Conservation (phyloP, 2,329 filamentous ascomycete genomes). For the Hortaea werneckii region DNA sequence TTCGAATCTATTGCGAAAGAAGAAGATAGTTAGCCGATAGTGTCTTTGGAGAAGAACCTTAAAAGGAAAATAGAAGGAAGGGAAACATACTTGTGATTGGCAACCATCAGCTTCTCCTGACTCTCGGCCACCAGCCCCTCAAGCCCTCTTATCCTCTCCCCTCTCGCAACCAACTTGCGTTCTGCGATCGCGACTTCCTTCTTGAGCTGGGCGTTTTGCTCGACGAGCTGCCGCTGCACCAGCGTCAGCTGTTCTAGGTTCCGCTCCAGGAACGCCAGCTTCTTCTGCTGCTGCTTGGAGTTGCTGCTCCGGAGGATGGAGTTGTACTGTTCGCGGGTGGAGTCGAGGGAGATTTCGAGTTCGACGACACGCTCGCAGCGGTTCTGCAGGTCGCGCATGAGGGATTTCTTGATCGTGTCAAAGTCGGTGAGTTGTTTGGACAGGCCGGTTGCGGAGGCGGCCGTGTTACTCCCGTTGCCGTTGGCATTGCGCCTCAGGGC, state of each 20-base stretch:
- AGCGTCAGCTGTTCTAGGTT: slow-evolving; percentile 97
- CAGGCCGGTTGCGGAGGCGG: slow-evolving; percentile 54
- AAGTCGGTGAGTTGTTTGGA: slow-evolving; percentile 98
- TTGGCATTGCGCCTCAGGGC: slow-evolving; percentile 63
- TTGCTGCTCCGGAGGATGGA: slow-evolving; percentile 94
- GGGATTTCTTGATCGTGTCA: slow-evolving; percentile 98
- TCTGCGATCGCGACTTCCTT: slow-evolving; percentile 99
- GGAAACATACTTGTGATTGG: slow-evolving; percentile 79
- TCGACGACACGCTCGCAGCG: slow-evolving; percentile 94
- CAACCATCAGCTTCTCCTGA: slow-evolving; percentile 94
- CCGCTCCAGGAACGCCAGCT: slow-evolving; percentile 98
- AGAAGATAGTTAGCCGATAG: neutral
- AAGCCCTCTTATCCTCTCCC: slow-evolving; percentile 90
- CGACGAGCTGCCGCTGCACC: slow-evolving; percentile 92
- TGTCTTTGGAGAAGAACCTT: neutral
- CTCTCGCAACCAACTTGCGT: slow-evolving; percentile 89
- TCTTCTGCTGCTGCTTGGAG: slow-evolving; percentile 98
- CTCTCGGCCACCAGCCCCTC: slow-evolving; percentile 90
- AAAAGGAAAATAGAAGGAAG: neutral
- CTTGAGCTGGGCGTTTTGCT: slow-evolving; percentile 94
- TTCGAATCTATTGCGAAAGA: slow-evolving; percentile 62
- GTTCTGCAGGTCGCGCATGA: slow-evolving; percentile 98
- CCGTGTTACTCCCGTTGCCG: slow-evolving; percentile 53
- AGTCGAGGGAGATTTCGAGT: slow-evolving; percentile 92
- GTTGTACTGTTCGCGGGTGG: slow-evolving; percentile 98